These are phyloP conservation scores for Phanerochaete sordida DNA, from an alignment of 768 basidiomycete genomes.

Conservation along the genomic window DNA sequence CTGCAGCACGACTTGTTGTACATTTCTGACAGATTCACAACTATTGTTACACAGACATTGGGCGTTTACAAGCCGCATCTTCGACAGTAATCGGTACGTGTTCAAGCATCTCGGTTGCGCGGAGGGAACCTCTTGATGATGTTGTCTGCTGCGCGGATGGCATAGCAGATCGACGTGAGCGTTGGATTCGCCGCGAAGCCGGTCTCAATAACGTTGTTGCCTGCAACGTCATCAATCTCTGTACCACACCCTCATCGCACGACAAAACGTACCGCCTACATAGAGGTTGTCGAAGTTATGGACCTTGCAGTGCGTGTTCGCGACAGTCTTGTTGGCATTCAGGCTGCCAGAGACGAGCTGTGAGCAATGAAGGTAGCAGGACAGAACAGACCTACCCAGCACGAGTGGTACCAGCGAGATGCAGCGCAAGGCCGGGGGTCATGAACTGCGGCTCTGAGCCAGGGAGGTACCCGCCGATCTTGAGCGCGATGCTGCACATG, in stretches of 20 bases:
- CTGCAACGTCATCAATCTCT: neutral
- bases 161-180: conserved; percentile 9
- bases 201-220: conserved; percentile 12
- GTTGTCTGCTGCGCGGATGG: conserved; percentile 3
- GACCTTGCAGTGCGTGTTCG: conserved; percentile 22
- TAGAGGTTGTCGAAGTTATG: conserved; percentile 27
- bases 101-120: too few relatives aligned
- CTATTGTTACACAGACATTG: too few relatives aligned
- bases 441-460: conserved; percentile 32
- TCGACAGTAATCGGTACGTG: too few relatives aligned
- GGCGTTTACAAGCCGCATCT: too few relatives aligned
- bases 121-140: neutral
- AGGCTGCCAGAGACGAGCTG: conserved; percentile 1
- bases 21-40: too few relatives aligned
- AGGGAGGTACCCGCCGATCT: conserved; percentile 31
- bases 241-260: too few relatives aligned
- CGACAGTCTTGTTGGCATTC: conserved; percentile 21
- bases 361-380: too few relatives aligned
- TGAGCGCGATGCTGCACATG: conserved; percentile 28
- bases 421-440: conserved; percentile 22
- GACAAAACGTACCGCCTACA: conserved; percentile 21
- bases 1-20: too few relatives aligned
- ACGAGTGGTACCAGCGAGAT: conserved; percentile 15
- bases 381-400: neutral
- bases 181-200: conserved; percentile 12